Base-by-base conservation (phyloP, 192 early-diverging fungal species). In the Glomus cerebriforme region DNA sequence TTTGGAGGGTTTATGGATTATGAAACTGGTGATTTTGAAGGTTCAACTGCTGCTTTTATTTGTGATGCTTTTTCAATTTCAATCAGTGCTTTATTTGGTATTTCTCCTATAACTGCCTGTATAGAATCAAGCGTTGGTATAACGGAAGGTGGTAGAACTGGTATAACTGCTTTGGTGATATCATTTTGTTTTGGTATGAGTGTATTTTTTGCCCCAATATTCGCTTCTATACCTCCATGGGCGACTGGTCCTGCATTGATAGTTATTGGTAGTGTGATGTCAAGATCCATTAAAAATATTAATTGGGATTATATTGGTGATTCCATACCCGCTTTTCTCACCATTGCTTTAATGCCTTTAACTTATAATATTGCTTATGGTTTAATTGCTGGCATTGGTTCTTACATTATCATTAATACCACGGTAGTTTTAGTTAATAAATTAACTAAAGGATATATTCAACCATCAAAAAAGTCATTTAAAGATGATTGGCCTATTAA, bases 101-200 rank as follows among this genome's bases (percentile, higher is more conserved):
- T 86, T 5, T 92, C 93, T 1, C 92, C 95, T 0, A 87, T 90
- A 75, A 94, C 92, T 7, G 91, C 93, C 7, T 96, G 92, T 70
- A 87, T 96, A 70, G 95, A 96, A 83, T 94, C 93, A 2, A 93
- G 92, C 39, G 91, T 93, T 22, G 95, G 95, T 68, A 92, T 96
- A 65, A 88, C 92, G 67, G 94, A 95, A 81, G 95, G 95, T 73
- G 95, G 91, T 22, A 83, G 87, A n/a, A 96, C 95, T 3, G 95
- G 95, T 34, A 86, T 96, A 66, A 92, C 94, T 27, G 89, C 91
- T 3, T 84, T 96, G n/a, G 82, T 87, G 4, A 87, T 88, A 13
- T 86, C 86, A 0, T 79, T 95, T 73, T 84, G 88, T 79, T 95
- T 96, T 85, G 92, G 95, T 71, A 81, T 95, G 34, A 86, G 88